These are phyloP conservation scores for Talaromyces piceae DNA, from an alignment of 2,329 filamentous ascomycete genomes.

Conservation along the genomic window DNA sequence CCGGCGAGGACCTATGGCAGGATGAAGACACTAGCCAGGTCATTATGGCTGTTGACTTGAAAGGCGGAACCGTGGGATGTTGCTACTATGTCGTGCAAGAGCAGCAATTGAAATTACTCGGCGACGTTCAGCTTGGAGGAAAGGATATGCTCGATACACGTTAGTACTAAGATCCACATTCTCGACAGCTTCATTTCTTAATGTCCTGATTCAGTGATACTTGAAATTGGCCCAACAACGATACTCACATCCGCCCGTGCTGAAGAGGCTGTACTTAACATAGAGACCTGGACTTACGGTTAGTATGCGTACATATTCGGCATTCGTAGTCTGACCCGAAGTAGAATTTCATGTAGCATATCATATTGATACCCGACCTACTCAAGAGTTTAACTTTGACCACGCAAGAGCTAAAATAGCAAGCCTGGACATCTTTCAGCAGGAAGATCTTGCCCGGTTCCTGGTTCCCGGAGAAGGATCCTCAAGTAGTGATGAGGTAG, in stretches of 20 bases:
- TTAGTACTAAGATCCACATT: constrained; percentile 19
- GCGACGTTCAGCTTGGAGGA: constrained; percentile 65
- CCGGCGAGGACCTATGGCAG: neutral
- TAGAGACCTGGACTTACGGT: constrained; percentile 34
- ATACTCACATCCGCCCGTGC: constrained; percentile 51
- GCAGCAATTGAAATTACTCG: constrained; percentile 65
- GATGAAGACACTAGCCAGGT: constrained; percentile 57
- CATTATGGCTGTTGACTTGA: constrained; percentile 73
- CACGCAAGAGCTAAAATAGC: constrained; percentile 59
- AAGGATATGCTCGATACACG: constrained; percentile 59
- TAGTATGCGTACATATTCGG: neutral
- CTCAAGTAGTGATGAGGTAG: constrained; percentile 30
- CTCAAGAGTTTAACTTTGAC: constrained; percentile 64
- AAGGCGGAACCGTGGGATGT: constrained; percentile 66
- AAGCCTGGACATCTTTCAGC: constrained; percentile 47
- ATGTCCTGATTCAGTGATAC: constrained; percentile 38
- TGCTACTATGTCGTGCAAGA: constrained; percentile 70
- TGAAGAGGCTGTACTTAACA: constrained; percentile 35
- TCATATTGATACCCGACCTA: constrained; percentile 59
- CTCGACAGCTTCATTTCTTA: constrained; percentile 18
- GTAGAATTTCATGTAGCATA: constrained; percentile 50
- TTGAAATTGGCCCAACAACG: constrained; percentile 55
- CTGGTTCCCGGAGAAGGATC: constrained; percentile 54
- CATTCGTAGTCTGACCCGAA: neutral
- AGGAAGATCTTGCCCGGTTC: constrained; percentile 46